Conservation (phyloP, 2,329 filamentous ascomycete species). For the Penicillium oxalicum region DNA sequence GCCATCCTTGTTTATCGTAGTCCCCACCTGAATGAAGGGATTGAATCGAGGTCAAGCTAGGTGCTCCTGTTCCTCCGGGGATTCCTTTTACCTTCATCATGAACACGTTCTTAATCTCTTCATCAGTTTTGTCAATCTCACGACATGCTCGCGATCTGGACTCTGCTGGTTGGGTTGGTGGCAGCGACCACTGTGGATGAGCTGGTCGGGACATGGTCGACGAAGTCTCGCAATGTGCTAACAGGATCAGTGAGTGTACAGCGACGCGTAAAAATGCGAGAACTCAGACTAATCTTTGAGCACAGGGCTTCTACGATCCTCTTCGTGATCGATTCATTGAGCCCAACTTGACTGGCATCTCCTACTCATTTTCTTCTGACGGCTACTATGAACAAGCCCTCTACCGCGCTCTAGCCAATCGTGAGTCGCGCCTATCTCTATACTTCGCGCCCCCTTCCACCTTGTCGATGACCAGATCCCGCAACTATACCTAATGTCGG, state of each 20-base stretch:
- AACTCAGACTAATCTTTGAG: conserved; percentile 6
- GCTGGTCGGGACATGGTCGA: conserved; percentile 66
- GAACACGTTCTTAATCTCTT: background rate
- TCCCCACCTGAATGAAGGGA: conserved; percentile 20
- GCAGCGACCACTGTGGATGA: conserved; percentile 43
- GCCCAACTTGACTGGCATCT: conserved; percentile 61
- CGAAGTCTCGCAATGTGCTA: conserved; percentile 62
- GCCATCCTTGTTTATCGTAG: conserved; percentile 10
- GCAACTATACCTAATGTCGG: too few relatives aligned
- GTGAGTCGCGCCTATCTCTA: conserved; percentile 41
- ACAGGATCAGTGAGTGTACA: conserved; percentile 57
- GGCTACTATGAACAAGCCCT: conserved; percentile 64
- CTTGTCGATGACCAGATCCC: background rate
- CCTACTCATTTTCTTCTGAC: conserved; percentile 65
- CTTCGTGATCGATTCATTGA: conserved; percentile 61
- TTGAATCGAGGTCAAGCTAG: background rate
- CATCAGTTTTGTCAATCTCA: background rate
- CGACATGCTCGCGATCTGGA: conserved; percentile 29
- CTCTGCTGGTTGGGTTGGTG: conserved; percentile 33
- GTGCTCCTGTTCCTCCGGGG: background rate
- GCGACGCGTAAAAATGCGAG: background rate
- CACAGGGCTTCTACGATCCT: conserved; percentile 63
- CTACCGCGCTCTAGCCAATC: conserved; percentile 64
- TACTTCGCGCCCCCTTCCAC: too few relatives aligned
- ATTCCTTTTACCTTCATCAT: background rate